phyloP scores from a whole-genome alignment of 1,139 yeast genomes.

The Kluyveromyces sp. region DNA sequence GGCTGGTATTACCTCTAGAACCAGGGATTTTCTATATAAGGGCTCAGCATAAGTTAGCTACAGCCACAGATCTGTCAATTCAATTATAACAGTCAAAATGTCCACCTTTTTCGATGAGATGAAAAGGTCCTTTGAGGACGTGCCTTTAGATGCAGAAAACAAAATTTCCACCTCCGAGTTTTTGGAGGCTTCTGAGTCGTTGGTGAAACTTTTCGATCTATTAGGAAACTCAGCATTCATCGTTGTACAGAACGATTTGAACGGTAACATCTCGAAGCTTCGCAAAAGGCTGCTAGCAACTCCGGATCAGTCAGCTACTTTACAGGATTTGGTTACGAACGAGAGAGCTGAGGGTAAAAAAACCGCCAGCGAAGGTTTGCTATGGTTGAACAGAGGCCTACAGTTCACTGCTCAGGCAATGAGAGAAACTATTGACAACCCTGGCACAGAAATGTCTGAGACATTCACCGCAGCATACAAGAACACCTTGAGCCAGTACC shows the following conservation, averaged over 20 bases:
- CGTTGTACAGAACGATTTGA: conserved; percentile 83
- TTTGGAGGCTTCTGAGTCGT: conserved; percentile 76
- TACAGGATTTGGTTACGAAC: conserved; percentile 67
- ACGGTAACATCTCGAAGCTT: conserved; percentile 75
- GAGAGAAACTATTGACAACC: conserved; percentile 65
- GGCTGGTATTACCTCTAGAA: no score
- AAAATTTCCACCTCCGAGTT: conserved; percentile 70
- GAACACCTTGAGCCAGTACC: conserved; percentile 74
- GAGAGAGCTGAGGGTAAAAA: conserved; percentile 62
- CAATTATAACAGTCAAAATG: conserved; percentile 34
- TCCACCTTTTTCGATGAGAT: conserved; percentile 74
- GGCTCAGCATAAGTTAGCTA: no score
- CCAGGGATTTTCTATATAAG: background rate
- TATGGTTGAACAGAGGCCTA: conserved; percentile 83
- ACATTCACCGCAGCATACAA: conserved; percentile 79
- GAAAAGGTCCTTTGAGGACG: conserved; percentile 69
- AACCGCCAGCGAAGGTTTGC: conserved; percentile 84
- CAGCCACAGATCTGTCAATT: background rate
- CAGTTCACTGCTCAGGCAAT: conserved; percentile 85
- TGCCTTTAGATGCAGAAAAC: conserved; percentile 49
- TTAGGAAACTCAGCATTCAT: conserved; percentile 80
- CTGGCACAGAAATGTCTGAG: conserved; percentile 56
- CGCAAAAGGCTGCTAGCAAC: conserved; percentile 57
- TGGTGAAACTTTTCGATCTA: conserved; percentile 71
- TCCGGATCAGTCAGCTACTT: conserved; percentile 57